These are phyloP conservation scores for Acer campestre DNA, from an alignment of 345 rosid genomes.

Conservation along the genomic window DNA sequence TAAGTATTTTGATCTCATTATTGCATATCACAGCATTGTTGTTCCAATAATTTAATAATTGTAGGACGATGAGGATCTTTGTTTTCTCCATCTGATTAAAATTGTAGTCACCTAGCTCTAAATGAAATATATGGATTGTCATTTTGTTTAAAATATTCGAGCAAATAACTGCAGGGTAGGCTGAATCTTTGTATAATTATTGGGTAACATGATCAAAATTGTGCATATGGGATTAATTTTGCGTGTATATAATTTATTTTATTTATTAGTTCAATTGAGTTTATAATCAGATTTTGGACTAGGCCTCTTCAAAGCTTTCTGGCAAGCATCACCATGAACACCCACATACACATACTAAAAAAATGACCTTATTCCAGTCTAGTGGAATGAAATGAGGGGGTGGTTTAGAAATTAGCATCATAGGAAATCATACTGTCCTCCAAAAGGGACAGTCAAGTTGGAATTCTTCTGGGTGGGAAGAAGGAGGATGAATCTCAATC, in stretches of 20 bases:
- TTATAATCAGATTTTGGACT: background rate
- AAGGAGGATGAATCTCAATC: background rate
- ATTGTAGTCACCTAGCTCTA: too few species aligned
- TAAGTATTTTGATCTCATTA: slow-evolving; percentile 38
- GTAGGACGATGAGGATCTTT: background rate
- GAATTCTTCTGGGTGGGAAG: slow-evolving; percentile 1
- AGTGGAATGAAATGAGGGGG: background rate
- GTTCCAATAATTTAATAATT: background rate
- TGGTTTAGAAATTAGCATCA: background rate
- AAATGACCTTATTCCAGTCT: background rate
- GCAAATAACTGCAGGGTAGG: background rate
- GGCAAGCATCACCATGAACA: background rate
- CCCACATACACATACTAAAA: background rate
- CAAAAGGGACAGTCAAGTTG: background rate
- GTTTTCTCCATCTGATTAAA: too few species aligned
- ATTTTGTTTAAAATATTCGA: background rate
- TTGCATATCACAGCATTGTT: background rate
- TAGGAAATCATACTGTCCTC: background rate
- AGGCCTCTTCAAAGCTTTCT: background rate
- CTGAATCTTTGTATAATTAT: background rate
- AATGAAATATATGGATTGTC: slow-evolving; percentile 2
- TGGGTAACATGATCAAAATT: background rate
- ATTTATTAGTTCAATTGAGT: background rate
- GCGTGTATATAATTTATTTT: background rate
- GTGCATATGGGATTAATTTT: background rate